Percentiles rank a stretch among this genome's conserved stretches.
Conservation (phyloP, 2,329 filamentous ascomycete species). For the Pseudocercospora pini-densiflorae region DNA sequence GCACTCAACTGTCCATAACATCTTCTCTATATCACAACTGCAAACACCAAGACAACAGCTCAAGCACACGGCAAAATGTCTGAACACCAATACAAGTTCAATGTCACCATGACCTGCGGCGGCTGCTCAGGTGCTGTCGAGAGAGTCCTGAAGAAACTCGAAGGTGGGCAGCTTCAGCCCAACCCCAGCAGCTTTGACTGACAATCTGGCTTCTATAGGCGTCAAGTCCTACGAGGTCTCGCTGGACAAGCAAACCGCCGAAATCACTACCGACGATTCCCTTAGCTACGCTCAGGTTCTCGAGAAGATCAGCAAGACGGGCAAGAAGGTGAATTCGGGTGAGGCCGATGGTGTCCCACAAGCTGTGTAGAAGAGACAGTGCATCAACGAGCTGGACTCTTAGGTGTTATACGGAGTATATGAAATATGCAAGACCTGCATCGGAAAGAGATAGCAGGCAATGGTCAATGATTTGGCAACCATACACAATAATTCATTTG, state of each 20-base stretch:
- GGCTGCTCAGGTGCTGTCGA: conserved; percentile 96
- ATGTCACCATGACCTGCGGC: conserved; percentile 90
- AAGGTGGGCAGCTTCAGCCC: conserved; percentile 16
- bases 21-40: neutral
- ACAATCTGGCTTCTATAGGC: conserved; percentile 56
- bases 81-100: conserved; percentile 92
- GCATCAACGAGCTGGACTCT: neutral
- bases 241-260: conserved; percentile 83
- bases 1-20: neutral
- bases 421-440: neutral
- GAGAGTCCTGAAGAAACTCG: conserved; percentile 80
- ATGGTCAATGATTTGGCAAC: neutral
- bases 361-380: conserved; percentile 27
- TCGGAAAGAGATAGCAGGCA: neutral
- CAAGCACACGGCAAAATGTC: conserved; percentile 59
- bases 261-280: conserved; percentile 70
- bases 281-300: conserved; percentile 82
- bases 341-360: conserved; percentile 67
- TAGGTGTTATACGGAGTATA: neutral
- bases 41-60: neutral
- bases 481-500: neutral
- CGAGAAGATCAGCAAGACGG: conserved; percentile 90
- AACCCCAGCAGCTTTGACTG: neutral
- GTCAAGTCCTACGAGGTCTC: conserved; percentile 86
- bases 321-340: conserved; percentile 84